phyloP scores from a whole-genome alignment of 1,139 yeast species.

The Protomyces macrosporus region DNA sequence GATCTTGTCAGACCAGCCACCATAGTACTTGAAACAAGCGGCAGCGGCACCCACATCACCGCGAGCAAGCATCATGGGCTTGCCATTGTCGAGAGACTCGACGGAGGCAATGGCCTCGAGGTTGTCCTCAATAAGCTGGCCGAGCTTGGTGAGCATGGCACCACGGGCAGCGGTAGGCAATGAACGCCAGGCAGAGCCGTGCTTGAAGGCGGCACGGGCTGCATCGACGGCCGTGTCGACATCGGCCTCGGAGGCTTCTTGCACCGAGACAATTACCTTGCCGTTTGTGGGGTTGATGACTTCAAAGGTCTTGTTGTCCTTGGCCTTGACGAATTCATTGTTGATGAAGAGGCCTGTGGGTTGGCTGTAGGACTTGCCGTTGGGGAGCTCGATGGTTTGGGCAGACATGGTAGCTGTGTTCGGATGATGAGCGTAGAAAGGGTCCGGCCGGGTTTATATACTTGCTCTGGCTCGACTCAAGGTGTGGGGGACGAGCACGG shows the following conservation, averaged over 20 bases:
- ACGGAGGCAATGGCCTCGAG: slow-evolving; percentile 50
- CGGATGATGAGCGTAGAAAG: neutral
- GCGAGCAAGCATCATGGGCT: slow-evolving; percentile 48
- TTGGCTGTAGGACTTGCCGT: slow-evolving; percentile 52
- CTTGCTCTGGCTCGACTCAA: neutral
- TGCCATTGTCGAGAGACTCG: slow-evolving; percentile 64
- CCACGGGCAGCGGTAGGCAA: slow-evolving; percentile 49
- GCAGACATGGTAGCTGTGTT: slow-evolving; percentile 7
- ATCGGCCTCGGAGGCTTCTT: slow-evolving; percentile 62
- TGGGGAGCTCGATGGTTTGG: slow-evolving; percentile 44
- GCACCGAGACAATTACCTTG: slow-evolving; percentile 58
- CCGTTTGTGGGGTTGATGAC: slow-evolving; percentile 68
- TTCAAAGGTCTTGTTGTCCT: slow-evolving; percentile 46
- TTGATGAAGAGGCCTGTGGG: slow-evolving; percentile 79
- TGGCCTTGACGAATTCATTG: slow-evolving; percentile 51
- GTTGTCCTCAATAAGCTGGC: slow-evolving; percentile 50
- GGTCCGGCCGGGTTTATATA: neutral
- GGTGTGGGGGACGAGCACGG: neutral
- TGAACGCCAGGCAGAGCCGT: slow-evolving; percentile 46
- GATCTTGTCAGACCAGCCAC: slow-evolving; percentile 84
- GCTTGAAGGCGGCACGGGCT: slow-evolving; percentile 63
- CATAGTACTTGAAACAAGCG: slow-evolving; percentile 61
- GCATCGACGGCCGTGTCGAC: slow-evolving; percentile 71
- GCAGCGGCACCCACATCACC: slow-evolving; percentile 61
- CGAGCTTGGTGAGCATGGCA: slow-evolving; percentile 48